phyloP scores from a whole-genome alignment of 164 flowering plant genomes.

The Stephania yunnanensis region DNA sequence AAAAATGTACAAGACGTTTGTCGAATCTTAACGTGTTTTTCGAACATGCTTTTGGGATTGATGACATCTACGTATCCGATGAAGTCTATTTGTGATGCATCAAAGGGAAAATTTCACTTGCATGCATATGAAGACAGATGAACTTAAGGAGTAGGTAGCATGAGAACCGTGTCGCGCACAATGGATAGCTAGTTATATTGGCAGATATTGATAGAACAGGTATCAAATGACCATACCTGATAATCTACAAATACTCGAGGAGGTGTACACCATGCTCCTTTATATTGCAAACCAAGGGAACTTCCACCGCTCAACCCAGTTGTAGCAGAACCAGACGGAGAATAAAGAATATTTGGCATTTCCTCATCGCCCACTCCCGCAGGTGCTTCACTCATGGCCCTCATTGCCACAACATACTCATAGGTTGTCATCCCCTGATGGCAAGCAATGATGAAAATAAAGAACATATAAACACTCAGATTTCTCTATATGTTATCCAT shows the following conservation, averaged over 20 bases:
- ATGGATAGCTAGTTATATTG: neutral
- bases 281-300: conserved; percentile 80
- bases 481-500: neutral
- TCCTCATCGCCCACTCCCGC: conserved; percentile 68
- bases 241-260: conserved; percentile 91
- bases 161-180: neutral
- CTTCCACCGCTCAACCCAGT: conserved; percentile 94
- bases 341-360: conserved; percentile 46
- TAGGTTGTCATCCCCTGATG: conserved; percentile 90
- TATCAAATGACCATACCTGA: conserved; percentile 48
- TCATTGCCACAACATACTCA: conserved; percentile 95
- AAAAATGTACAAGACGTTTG: neutral
- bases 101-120: neutral
- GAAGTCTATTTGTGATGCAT: neutral
- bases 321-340: conserved; percentile 88
- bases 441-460: conserved; percentile 2
- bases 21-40: neutral
- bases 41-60: neutral
- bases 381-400: conserved; percentile 84
- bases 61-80: neutral
- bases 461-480: neutral
- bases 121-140: neutral
- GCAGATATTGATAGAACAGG: neutral
- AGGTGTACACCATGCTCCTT: conserved; percentile 97
- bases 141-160: neutral